Evolutionary conservation across 441 rosid species (phyloP), one percentile per base, ranked within the genome.

Genomic region (Adansonia madagascariensis): DNA sequence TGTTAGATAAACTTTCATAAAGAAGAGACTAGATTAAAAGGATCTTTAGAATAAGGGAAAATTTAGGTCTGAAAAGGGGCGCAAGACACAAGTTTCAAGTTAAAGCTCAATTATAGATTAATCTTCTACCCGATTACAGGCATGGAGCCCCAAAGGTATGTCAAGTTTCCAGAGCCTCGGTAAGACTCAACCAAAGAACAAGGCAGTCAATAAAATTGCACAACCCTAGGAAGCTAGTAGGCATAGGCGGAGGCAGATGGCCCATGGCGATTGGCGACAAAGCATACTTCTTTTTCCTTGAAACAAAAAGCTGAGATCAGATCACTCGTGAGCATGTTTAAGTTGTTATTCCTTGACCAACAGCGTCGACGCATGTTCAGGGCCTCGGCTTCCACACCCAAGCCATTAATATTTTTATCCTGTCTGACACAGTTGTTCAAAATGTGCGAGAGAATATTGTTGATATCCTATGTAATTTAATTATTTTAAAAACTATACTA

Each of bases 341-440:
- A 69, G 73, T 47, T 47, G 41, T 68, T 67, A 22, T 47, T 69
- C 57, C 18, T 69, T 69, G 73, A 49, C 73, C 57, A 49, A 20
- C 1, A 69, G 20, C 57, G 8, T 8, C 8, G 14, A 55, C 44
- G 35, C 53, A 67, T 4, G 53, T 22, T 66, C 8, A 4, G 15
- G 35, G 17, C 11, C 20, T 47, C 6, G 57, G 57, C 57, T 2
- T 68, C 49, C 57, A 22, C 73, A 20, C 55, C 55, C 49, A 43
- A 17, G 0, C 27, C 8, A 43, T 20, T 46, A 5, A 18, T 17
- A 66, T 0, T 0, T 8, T 17, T 18, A 43, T 66, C 71, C 27
- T 44, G 71, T 66, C 15, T 43, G 31, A 63, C 46, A 35, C 68
- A 6, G 46, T 18, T 35, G 46, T 15, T 12, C 35, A 35, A 63